phyloP scores from a whole-genome alignment of 805 yeast genomes.

The Teunomyces tritomae region DNA sequence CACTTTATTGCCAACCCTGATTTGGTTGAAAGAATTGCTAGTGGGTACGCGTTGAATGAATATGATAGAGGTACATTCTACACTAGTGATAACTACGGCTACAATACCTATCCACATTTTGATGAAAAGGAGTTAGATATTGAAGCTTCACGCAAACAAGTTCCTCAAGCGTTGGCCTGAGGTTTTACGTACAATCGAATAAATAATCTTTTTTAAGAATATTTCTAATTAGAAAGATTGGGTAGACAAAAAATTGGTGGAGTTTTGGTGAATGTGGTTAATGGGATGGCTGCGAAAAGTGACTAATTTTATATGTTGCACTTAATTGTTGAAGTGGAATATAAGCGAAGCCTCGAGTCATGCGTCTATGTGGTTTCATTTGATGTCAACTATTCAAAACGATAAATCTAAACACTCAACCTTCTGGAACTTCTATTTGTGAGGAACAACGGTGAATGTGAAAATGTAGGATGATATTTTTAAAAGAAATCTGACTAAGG shows the following conservation, averaged over 20 bases:
- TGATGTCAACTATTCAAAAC: too few relatives aligned
- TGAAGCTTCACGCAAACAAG: background rate
- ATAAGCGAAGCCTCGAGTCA: too few relatives aligned
- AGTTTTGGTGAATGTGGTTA: background rate
- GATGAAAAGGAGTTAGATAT: background rate
- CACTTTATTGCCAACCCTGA: slow-evolving; percentile 57
- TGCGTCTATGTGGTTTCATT: too few relatives aligned
- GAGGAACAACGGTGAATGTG: too few relatives aligned
- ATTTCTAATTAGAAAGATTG: background rate
- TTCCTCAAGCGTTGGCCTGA: background rate
- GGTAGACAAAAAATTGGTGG: background rate
- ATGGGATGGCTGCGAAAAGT: background rate
- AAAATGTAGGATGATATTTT: too few relatives aligned
- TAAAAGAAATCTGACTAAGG: too few relatives aligned
- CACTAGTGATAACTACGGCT: slow-evolving; percentile 23
- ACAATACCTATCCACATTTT: slow-evolving; percentile 9
- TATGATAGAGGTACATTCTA: slow-evolving; percentile 53
- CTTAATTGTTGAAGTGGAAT: too few relatives aligned
- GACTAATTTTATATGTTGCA: background rate
- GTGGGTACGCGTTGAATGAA: slow-evolving; percentile 36
- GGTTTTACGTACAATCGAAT: background rate
- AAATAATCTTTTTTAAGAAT: background rate
- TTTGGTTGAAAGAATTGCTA: slow-evolving; percentile 41
- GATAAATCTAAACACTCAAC: too few relatives aligned
- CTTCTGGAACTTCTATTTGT: too few relatives aligned